Evolutionary conservation across 129 eudicot genomes (phyloP), one percentile per base, ranked within the genome.

Genomic region (Logfia minima): DNA sequence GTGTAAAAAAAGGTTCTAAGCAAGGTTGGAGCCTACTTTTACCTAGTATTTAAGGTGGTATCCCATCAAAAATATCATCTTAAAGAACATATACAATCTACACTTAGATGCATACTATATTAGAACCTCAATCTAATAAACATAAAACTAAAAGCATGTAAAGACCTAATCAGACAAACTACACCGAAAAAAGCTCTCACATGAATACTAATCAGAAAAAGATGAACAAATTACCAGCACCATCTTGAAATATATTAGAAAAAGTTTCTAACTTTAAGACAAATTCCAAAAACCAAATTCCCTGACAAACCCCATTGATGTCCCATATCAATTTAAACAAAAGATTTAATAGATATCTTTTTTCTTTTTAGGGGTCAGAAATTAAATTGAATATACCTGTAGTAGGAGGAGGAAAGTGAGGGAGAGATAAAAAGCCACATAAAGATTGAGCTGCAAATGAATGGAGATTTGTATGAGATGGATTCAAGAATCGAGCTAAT

Each of bases 381-480:
- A 61, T 61, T 24, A 67, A 19, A 18, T 45, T 45, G 18, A 45
- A 45, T 45, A 45, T 10, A 8, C 26, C 24, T 6, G 28, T 1
- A 88, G 90, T 90, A 80, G 88, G 37, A 79, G 88, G 80, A 83
- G 91, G 90, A 58, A 91, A 70, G 56, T 83, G 75, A 18, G 95
- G 93, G 77, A 93, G 97, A 19, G 98, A 86, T 63, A 91, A 84
- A 82, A 93, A 90, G 81, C 90, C 96, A 78, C 97, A 93, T 75
- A 71, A 80, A 51, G 96, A 89, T 73, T 78, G 89, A 80, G 93
- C 83, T 32, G 98, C 97, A 53, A 93, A 75, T 4, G 89, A 75
- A 66, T 93, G 92, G 68, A 93, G 85, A 75, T 93, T 87, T 58
- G 83, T 81, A 32, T 90, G 96, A 72, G 87, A 58, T 66, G 89